Conservation (phyloP, 2,329 filamentous ascomycete genomes). For the Furcasterigmium sp. region DNA sequence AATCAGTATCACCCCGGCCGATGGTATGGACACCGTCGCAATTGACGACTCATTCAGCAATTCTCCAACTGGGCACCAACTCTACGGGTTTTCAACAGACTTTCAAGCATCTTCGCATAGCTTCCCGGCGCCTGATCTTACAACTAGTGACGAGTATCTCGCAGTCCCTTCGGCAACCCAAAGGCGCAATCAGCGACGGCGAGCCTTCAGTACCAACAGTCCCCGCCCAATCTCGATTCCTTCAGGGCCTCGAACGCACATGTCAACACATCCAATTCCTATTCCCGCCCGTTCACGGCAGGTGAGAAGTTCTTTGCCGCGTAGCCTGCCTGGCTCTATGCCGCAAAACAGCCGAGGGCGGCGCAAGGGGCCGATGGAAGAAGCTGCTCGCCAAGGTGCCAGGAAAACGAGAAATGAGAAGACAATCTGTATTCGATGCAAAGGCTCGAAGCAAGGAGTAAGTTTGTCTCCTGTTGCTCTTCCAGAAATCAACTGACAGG, state of each 20-base stretch:
- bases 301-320: not conserved
- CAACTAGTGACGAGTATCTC: not conserved
- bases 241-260: not conserved
- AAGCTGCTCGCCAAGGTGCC: constrained; percentile 4
- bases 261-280: not conserved
- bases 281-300: not conserved
- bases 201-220: not conserved
- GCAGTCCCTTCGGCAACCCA: not conserved
- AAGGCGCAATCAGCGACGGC: not conserved
- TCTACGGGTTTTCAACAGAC: too few relatives aligned
- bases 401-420: constrained; percentile 10
- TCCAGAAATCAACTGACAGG: not conserved
- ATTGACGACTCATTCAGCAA: not conserved
- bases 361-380: constrained; percentile 8
- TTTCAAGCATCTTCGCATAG: not conserved
- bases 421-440: constrained; percentile 13
- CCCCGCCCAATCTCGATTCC: too few relatives aligned
- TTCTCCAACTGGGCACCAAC: too few relatives aligned
- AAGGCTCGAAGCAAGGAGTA: constrained; percentile 8
- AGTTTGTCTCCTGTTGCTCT: too few relatives aligned
- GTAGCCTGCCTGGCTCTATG: not conserved
- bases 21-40: not conserved
- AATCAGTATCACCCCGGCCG: not conserved
- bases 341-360: constrained; percentile 4
- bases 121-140: not conserved